Evolutionary conservation across 495 filamentous ascomycete genomes (phyloP).

Genomic region (Entonaema liquescens): DNA sequence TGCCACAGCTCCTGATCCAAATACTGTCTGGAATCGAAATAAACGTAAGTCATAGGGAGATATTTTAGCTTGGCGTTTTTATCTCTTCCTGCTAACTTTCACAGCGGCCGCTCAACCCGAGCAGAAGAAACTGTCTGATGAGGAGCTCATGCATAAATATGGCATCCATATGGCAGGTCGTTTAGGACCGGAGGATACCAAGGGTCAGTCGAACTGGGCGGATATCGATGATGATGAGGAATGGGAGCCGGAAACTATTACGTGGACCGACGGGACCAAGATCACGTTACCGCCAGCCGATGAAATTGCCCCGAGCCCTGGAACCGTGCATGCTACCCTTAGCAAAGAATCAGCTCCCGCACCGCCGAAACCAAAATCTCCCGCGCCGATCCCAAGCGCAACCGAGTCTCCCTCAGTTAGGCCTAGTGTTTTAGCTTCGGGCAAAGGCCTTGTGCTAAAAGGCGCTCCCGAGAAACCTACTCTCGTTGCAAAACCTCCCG

Average conservation of each 20-base stretch:
- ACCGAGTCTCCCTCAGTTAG: conserved; percentile 52
- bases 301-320: conserved; percentile 55
- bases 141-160: conserved; percentile 88
- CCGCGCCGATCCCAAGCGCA: conserved; percentile 46
- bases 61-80: conserved; percentile 7
- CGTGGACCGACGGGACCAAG: conserved; percentile 98
- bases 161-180: conserved; percentile 96
- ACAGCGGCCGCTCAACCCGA: conserved; percentile 75
- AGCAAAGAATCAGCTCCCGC: conserved; percentile 28
- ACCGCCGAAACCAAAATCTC: conserved; percentile 51
- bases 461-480: conserved; percentile 78
- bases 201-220: conserved; percentile 90
- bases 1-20: conserved; percentile 63
- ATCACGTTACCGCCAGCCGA: conserved; percentile 76
- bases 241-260: conserved; percentile 95
- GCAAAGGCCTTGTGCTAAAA: conserved; percentile 67
- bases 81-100: conserved; percentile 32
- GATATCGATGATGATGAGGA: conserved; percentile 99
- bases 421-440: conserved; percentile 53
- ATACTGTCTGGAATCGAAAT: conserved; percentile 98
- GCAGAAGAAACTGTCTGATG: conserved; percentile 93
- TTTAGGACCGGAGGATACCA: conserved; percentile 80
- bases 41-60: conserved; percentile 69
- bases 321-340: conserved; percentile 42
- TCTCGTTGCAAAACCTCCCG: conserved; percentile 80